Conservation (phyloP, 208 protist genomes). For the Histomonas meleagridis region DNA sequence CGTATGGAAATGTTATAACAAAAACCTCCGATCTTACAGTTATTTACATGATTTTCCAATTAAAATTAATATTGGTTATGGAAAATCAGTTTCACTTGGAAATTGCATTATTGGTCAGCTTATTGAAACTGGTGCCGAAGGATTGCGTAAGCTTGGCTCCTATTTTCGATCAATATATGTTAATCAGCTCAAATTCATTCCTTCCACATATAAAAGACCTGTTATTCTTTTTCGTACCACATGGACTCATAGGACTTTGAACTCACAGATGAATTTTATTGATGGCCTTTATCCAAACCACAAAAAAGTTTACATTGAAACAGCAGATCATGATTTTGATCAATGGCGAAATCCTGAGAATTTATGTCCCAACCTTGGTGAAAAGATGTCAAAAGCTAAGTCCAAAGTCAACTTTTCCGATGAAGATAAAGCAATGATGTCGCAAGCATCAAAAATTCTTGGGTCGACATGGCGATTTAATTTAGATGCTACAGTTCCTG, state of each 20-base stretch:
- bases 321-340: background rate
- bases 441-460: no score
- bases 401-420: background rate
- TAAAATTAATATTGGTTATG: background rate
- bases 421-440: no score
- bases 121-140: background rate
- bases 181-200: slow-evolving; percentile 8
- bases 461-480: background rate
- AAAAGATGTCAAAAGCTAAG: background rate
- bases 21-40: background rate
- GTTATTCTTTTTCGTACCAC: background rate
- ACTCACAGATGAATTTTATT: slow-evolving; percentile 7
- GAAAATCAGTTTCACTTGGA: background rate
- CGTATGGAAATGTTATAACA: background rate
- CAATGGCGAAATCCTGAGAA: background rate
- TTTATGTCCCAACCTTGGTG: background rate
- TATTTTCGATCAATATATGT: background rate
- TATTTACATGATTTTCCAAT: background rate
- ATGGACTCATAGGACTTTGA: background rate
- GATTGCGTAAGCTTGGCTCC: background rate
- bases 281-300: background rate
- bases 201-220: background rate
- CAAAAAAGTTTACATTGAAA: background rate
- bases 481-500: background rate
- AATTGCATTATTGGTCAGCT: background rate